These are phyloP conservation scores for Larix sibirica DNA, from an alignment of 83 land plant genomes.

Conservation along the genomic window DNA sequence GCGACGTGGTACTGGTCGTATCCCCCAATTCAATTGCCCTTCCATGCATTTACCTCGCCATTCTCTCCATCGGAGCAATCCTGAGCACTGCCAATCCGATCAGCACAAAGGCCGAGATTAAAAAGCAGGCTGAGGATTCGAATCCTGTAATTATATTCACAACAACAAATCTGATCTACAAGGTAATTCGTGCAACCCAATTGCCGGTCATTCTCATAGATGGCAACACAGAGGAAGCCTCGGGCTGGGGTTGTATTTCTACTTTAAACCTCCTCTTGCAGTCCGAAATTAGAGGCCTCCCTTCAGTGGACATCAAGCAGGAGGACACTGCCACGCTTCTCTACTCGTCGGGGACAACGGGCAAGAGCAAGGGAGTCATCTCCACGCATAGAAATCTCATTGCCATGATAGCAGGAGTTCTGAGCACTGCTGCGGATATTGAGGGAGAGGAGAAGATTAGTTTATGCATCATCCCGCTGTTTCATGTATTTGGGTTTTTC, in stretches of 20 bases:
- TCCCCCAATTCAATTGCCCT: slow-evolving; percentile 38
- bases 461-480: slow-evolving; percentile 57
- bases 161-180: background rate
- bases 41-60: slow-evolving; percentile 39
- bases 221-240: background rate
- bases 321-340: slow-evolving; percentile 64
- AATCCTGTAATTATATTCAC: slow-evolving; percentile 42
- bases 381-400: slow-evolving; percentile 77
- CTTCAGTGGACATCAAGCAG: slow-evolving; percentile 27
- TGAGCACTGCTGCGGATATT: background rate
- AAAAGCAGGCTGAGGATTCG: slow-evolving; percentile 46
- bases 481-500: slow-evolving; percentile 68
- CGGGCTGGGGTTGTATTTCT: background rate
- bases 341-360: slow-evolving; percentile 94
- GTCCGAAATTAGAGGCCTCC: background rate
- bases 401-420: slow-evolving; percentile 29
- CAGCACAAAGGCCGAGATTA: slow-evolving; percentile 45
- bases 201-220: slow-evolving; percentile 5
- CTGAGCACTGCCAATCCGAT: slow-evolving; percentile 48
- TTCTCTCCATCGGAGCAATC: slow-evolving; percentile 51
- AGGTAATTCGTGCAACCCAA: background rate
- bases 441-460: slow-evolving; percentile 18
- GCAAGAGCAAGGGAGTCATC: slow-evolving; percentile 75
- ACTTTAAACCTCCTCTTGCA: background rate
- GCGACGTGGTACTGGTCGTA: slow-evolving; percentile 33